Evolutionary conservation across 2,329 filamentous ascomycete species (phyloP).

Genomic region (Trichophyton mentagrophytes): DNA sequence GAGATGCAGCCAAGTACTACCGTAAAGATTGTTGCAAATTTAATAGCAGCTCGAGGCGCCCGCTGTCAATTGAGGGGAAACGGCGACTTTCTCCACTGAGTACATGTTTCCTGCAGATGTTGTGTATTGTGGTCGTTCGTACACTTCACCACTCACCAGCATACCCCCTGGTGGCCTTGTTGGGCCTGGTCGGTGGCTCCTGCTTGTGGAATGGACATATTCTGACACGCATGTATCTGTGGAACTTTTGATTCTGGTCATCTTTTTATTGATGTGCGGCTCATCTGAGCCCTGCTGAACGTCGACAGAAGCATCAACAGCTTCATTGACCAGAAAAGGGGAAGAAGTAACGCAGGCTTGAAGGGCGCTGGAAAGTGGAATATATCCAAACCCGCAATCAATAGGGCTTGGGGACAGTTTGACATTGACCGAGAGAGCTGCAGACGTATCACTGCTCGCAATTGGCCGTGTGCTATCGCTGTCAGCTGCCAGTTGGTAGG

Average conservation of each 20-base stretch:
- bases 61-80: background rate
- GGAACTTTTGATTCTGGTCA: background rate
- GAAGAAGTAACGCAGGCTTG: constrained; percentile 2
- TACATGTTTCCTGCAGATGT: background rate
- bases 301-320: background rate
- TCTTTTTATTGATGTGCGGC: background rate
- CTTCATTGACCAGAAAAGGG: background rate
- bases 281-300: background rate
- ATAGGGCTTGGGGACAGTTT: constrained; percentile 10
- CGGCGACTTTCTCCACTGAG: background rate
- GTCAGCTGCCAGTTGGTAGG: constrained; percentile 4
- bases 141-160: constrained; percentile 8
- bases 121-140: constrained; percentile 2
- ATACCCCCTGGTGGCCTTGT: background rate
- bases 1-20: background rate
- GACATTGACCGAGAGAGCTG: constrained; percentile 2
- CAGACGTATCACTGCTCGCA: background rate
- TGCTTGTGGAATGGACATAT: constrained; percentile 6
- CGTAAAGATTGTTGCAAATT: background rate
- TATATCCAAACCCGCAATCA: constrained; percentile 13
- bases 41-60: background rate
- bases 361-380: constrained; percentile 11
- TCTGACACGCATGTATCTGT: constrained; percentile 4
- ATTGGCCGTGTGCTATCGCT: constrained; percentile 2
- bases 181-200: background rate